Evolutionary conservation across 352 stramenopile genomes (phyloP).

Genomic region (Blastocystis sp.): DNA sequence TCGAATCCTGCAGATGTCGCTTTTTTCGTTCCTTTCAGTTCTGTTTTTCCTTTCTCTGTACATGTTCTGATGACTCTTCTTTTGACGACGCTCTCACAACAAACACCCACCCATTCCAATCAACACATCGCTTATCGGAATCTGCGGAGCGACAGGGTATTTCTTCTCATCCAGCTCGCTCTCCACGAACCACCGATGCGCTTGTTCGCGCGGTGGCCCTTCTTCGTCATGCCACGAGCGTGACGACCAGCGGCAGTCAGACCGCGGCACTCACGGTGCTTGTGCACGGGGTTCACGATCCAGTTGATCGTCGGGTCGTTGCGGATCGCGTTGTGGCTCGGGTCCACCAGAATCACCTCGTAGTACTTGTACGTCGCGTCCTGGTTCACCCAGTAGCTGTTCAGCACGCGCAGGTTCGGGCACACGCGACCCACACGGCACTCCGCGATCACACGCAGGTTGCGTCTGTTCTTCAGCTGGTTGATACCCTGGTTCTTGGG

Average conservation of each 20-base stretch:
- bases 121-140: conserved; percentile 87
- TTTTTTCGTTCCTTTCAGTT: conserved; percentile 42
- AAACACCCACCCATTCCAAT: conserved; percentile 10
- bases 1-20: conserved; percentile 74
- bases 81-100: background rate
- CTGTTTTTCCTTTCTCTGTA: background rate
- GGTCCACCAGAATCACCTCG: conserved; percentile 99
- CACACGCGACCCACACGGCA: conserved; percentile 96
- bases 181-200: conserved; percentile 94
- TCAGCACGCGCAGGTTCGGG: conserved; percentile 96
- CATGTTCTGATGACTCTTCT: background rate
- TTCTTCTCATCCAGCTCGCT: conserved; percentile 96
- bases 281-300: conserved; percentile 98
- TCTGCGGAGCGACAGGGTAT: conserved; percentile 94
- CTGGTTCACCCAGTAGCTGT: conserved; percentile 99
- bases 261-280: conserved; percentile 96
- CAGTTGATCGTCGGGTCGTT: conserved; percentile 99
- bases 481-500: conserved; percentile 99
- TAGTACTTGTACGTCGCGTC: conserved; percentile 99
- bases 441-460: conserved; percentile 91
- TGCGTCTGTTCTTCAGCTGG: conserved; percentile 98
- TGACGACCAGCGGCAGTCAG: conserved; percentile 92
- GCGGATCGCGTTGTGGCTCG: conserved; percentile 94
- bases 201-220: conserved; percentile 97
- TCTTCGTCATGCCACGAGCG: conserved; percentile 94